Conservation (phyloP, 192 early-diverging fungal genomes). For the Radiomyces spectabilis region DNA sequence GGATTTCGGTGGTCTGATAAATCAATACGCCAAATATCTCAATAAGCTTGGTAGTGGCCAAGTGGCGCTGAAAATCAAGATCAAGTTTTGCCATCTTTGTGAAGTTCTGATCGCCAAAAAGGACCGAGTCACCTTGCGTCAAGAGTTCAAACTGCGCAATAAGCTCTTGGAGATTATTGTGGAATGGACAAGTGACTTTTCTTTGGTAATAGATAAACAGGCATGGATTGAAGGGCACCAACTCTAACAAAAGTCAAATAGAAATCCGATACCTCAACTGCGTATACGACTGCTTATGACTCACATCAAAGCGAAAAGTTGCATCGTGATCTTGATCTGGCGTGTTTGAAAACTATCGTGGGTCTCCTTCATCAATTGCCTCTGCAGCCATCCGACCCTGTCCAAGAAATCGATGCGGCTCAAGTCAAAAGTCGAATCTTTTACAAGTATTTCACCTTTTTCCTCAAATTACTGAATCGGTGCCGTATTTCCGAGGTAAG, state of each 20-base stretch:
- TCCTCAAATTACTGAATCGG: conserved; percentile 63
- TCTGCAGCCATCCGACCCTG: conserved; percentile 55
- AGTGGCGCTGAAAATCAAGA: conserved; percentile 58
- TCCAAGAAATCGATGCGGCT: conserved; percentile 48
- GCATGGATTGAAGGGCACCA: background rate
- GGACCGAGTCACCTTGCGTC: conserved; percentile 61
- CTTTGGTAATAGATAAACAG: conserved; percentile 32
- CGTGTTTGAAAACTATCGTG: conserved; percentile 70
- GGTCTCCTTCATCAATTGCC: conserved; percentile 62
- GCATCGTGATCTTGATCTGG: conserved; percentile 69
- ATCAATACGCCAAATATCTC: conserved; percentile 63
- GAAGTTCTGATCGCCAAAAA: conserved; percentile 70
- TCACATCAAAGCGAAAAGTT: conserved; percentile 51
- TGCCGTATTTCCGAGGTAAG: conserved; percentile 56
- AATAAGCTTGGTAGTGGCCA: conserved; percentile 50
- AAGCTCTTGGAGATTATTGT: conserved; percentile 64
- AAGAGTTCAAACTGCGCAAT: conserved; percentile 69
- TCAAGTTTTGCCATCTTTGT: conserved; percentile 69
- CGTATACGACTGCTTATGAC: conserved; percentile 26
- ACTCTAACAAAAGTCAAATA: background rate
- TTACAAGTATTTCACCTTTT: conserved; percentile 69
- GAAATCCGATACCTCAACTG: conserved; percentile 15
- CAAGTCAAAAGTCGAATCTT: conserved; percentile 61
- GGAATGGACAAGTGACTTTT: conserved; percentile 73
- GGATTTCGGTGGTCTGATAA: conserved; percentile 62